These are phyloP conservation scores for Hamiltosporidium tvaerminnensis DNA, from an alignment of 371 early-diverging fungal species.

Conservation along the genomic window DNA sequence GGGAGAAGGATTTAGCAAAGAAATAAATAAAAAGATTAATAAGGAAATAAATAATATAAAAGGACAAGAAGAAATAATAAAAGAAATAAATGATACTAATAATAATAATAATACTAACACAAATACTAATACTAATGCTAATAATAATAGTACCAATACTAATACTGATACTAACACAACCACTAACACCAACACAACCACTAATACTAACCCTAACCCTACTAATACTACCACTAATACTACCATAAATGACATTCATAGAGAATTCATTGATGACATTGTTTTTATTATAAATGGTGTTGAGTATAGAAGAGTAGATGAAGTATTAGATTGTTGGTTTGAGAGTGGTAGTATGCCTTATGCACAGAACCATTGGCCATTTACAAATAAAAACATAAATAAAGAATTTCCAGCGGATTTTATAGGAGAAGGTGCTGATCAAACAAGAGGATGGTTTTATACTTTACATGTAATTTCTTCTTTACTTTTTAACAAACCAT, in stretches of 20 bases:
- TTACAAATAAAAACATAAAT: constrained; percentile 64
- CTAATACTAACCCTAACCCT: not conserved
- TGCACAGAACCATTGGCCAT: constrained; percentile 96
- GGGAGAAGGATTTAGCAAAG: too few relatives aligned
- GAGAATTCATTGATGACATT: constrained; percentile 83
- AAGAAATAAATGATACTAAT: not conserved
- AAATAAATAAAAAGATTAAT: not conserved
- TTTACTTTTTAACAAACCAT: constrained; percentile 87
- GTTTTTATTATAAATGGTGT: constrained; percentile 69
- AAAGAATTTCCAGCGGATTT: constrained; percentile 92
- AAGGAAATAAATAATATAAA: not conserved
- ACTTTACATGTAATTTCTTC: constrained; percentile 91
- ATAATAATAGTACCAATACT: not conserved
- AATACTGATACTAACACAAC: not conserved
- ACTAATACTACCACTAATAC: not conserved
- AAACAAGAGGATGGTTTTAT: constrained; percentile 99
- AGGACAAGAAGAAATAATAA: not conserved
- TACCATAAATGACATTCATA: constrained; percentile 67
- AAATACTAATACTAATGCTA: too few relatives aligned
- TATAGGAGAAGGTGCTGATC: constrained; percentile 98
- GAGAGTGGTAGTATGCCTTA: constrained; percentile 94
- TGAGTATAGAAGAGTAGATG: constrained; percentile 71
- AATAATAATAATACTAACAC: not conserved
- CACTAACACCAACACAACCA: not conserved
- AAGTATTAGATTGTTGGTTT: constrained; percentile 99